A percentile compares a stretch with the other conserved stretches of the same genome.
These are phyloP conservation scores for Podospora australis DNA, from an alignment of 495 filamentous ascomycete genomes.

Conservation along the genomic window DNA sequence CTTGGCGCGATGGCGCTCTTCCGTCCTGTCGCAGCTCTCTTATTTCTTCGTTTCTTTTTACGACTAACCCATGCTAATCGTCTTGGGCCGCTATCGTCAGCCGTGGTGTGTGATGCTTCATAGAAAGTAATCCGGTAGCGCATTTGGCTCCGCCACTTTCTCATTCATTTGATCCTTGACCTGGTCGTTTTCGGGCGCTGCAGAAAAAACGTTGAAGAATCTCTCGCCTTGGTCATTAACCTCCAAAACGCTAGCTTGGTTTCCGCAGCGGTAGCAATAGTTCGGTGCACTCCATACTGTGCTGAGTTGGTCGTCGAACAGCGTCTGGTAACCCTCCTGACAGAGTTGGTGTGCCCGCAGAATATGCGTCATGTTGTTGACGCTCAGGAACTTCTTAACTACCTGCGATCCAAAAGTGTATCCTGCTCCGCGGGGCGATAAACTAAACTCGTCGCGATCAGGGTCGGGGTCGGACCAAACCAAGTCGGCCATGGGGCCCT, in stretches of 20 bases:
- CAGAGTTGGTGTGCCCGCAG: constrained; percentile 94
- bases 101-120: constrained; percentile 2
- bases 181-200: constrained; percentile 89
- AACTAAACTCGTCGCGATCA: constrained; percentile 90
- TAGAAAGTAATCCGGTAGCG: constrained; percentile 52
- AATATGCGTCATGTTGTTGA: constrained; percentile 96
- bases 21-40: too few relatives aligned
- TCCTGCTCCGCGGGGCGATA: constrained; percentile 87
- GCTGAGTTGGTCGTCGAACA: constrained; percentile 89
- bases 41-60: too few relatives aligned
- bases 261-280: constrained; percentile 94
- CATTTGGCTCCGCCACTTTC: constrained; percentile 42
- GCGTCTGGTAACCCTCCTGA: constrained; percentile 91
- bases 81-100: too few relatives aligned
- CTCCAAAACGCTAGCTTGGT: constrained; percentile 93
- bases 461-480: constrained; percentile 97
- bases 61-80: too few relatives aligned
- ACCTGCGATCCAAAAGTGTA: constrained; percentile 97
- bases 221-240: constrained; percentile 86
- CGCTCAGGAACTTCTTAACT: constrained; percentile 93
- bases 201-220: constrained; percentile 95
- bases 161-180: constrained; percentile 70
- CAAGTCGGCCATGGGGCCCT: constrained; percentile 98
- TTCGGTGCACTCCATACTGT: constrained; percentile 98
- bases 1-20: too few relatives aligned